Evolutionary conservation across 202 grass and related monocot genomes (phyloP).

Genomic region (Carex sylvatica): DNA sequence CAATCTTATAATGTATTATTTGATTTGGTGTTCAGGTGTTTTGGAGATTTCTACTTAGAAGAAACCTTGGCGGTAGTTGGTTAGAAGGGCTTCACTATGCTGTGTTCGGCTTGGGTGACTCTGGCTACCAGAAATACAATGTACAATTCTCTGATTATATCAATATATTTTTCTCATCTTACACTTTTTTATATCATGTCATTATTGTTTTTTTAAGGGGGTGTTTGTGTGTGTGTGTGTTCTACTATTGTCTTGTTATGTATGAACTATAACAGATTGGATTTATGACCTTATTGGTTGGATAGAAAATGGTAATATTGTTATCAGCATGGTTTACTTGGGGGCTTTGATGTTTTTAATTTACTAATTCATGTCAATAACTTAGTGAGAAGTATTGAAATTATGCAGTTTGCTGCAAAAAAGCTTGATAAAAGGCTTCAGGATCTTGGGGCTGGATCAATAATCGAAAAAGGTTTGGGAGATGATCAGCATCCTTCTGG

Average conservation of each 20-base stretch:
- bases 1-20: background rate
- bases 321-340: background rate
- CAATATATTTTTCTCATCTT: slow-evolving; percentile 3
- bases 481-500: slow-evolving; percentile 91
- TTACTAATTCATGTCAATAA: background rate
- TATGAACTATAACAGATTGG: background rate
- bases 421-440: slow-evolving; percentile 82
- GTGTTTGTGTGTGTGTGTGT: background rate
- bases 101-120: slow-evolving; percentile 92
- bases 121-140: slow-evolving; percentile 93
- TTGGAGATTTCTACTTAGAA: slow-evolving; percentile 67
- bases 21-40: slow-evolving; percentile 44
- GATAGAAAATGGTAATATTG: background rate
- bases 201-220: background rate
- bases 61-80: slow-evolving; percentile 56
- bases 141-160: slow-evolving; percentile 30
- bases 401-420: slow-evolving; percentile 80
- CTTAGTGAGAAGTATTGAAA: slow-evolving; percentile 17
- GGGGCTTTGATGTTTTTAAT: background rate
- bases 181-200: background rate
- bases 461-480: slow-evolving; percentile 78
- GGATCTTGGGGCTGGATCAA: slow-evolving; percentile 58
- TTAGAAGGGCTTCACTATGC: slow-evolving; percentile 53
- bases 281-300: background rate
- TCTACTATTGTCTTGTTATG: background rate